Base-by-base conservation (phyloP, 495 filamentous ascomycete species). In the Hypomontagnella submonticulosa region DNA sequence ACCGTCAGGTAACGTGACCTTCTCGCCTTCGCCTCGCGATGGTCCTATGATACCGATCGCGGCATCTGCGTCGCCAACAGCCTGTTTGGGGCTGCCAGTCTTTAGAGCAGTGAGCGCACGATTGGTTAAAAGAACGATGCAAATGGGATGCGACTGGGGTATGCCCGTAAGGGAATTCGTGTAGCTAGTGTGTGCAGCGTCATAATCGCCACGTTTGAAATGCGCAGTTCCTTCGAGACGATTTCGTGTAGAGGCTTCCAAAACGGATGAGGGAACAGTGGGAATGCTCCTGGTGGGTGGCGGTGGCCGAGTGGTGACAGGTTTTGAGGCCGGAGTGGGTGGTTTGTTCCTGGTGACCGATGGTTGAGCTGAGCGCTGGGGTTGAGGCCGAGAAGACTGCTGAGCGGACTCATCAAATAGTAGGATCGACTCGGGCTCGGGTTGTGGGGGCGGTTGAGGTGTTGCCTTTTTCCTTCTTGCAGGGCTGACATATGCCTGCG, bases 191-290 rank as follows among this genome's bases (percentile, higher is more conserved):
- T 97, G 91, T 0, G 95, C 96, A 3, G 87, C 82, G 11, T 90
- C 89, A 74, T 91, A 99, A 75, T 99, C 95, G 33, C 95, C 95
- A 19, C 91, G 87, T 76, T 97, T 98, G 81, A 97, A 99, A 64
- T 93, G 88, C 54, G 87, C 88, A 9, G 92, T 89, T 27, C 93
- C 96, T 51, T 87, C 87, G 53, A 87, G 82, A 13, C 96, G 90
- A 51, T 92, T 82, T n/a, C 85, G 80, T 41, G 87, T 87, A 12
- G 92, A 96, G 12, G 85, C 84, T 51, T 88, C 79, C 5, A 97
- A 84, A 2, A 88, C 88, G 44, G 85, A 81, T 9, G 85, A 73
- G 0, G 92, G 89, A 5, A 93, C 72, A 7, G 80, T 69, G 13
- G 93, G 93, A 48, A 96, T 84, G 38, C 83, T 71, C 34, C 72